phyloP scores from a whole-genome alignment of 2,329 filamentous ascomycete genomes.

The Arthroderma sp. region DNA sequence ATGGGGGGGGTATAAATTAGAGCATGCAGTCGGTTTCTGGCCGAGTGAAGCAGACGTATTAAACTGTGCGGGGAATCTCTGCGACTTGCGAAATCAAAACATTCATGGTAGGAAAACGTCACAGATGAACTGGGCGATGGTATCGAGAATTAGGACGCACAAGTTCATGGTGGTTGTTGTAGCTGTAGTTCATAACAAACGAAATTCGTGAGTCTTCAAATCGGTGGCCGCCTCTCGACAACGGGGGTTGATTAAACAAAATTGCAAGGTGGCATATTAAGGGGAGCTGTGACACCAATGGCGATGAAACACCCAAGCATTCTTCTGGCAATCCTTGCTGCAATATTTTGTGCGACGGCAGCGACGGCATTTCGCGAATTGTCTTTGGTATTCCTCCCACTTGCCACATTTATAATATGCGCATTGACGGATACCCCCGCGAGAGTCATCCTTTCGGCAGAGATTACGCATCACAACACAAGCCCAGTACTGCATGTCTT shows the following conservation, averaged over 20 bases:
- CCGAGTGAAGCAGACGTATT: too few species aligned
- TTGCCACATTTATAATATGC: constrained; percentile 97
- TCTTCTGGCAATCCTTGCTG: constrained; percentile 99
- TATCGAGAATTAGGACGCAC: too few species aligned
- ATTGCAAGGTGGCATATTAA: constrained; percentile 5
- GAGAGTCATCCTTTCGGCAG: constrained; percentile 90
- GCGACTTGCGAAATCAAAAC: too few species aligned
- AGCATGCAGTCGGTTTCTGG: too few species aligned
- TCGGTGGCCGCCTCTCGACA: too few species aligned
- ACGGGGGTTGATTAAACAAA: background rate
- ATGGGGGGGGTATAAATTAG: too few species aligned
- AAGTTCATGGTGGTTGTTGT: too few species aligned
- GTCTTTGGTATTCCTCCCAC: constrained; percentile 92
- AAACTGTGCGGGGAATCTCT: too few species aligned
- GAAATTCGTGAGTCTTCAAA: too few species aligned
- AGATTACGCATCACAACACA: constrained; percentile 98
- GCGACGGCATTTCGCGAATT: constrained; percentile 94
- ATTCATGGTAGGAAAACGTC: too few species aligned
- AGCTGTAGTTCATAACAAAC: too few species aligned
- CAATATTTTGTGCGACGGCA: constrained; percentile 97
- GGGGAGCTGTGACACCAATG: constrained; percentile 65
- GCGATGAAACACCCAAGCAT: constrained; percentile 93
- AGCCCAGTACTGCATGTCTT: constrained; percentile 99
- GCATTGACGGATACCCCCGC: constrained; percentile 89
- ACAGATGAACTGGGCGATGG: too few species aligned